Base-by-base conservation (phyloP, 2,329 filamentous ascomycete genomes). In the Aspergillus tubingensis region DNA sequence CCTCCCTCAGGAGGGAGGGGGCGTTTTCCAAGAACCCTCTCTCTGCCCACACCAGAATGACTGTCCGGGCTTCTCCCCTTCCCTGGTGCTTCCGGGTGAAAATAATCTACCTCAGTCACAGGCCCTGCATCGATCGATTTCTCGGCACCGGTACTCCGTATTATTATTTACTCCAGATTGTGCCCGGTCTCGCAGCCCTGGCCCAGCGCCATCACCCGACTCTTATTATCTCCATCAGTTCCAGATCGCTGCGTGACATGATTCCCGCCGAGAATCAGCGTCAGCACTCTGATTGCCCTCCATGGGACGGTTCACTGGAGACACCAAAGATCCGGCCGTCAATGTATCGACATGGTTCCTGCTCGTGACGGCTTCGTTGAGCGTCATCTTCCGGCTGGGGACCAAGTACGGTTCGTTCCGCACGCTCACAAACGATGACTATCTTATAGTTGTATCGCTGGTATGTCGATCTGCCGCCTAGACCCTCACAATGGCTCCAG, bases 261-360 rank as follows among this genome's bases (percentile, higher is more conserved):
- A 15, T 48, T 54, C 38, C 17, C 39, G 32, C 36, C 38, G 38
- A 25, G 19, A 21, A 39, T 43, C 39, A 53, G 49, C 47, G 47
- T 50, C 47, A 27, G 47, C 47, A 30, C 17, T 50, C 39, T 30
- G 10, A 47, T 39, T 52, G 47, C 19, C 53, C 23, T 51, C n/a
- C 15, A 64, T 64, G 62, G 59, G 56, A 39, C 66, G 68, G 50
- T 70, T 68, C 38, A 61, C 62, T 36, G 51, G 54, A 21, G 67
- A 69, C 39, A 66, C 61, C 10, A 59, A 62, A 58, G 63, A 64
- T 47, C 68, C 68, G 3, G 63, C 61, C 13, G 67, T 69, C 39
- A 69, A 65, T 59, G 63, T 68, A 44, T 62, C 60, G 36, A 68
- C 52, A 15, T 67, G 64, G 61, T 59, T 68, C 21, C 58, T 70